These are phyloP conservation scores for Xylaria sp. DNA, from an alignment of 2,329 filamentous ascomycete species.

Conservation along the genomic window DNA sequence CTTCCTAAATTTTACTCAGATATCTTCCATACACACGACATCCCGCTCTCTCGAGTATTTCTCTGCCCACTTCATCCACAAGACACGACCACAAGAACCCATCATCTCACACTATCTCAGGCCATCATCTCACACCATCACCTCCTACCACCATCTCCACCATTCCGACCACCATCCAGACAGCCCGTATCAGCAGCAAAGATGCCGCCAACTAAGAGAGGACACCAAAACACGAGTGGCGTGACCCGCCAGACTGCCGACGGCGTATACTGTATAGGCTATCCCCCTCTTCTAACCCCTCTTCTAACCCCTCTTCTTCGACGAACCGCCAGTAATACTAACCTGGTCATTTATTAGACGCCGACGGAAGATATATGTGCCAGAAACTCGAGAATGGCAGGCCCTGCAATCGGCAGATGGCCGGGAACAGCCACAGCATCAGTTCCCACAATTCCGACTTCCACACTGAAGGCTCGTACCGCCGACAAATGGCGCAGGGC, in stretches of 20 bases:
- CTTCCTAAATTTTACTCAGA: background rate
- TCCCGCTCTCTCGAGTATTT: background rate
- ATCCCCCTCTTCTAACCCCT: background rate
- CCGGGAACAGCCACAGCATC: conserved; percentile 2
- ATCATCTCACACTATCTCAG: too few species aligned
- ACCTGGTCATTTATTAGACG: background rate
- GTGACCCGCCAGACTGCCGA: background rate
- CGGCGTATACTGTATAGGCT: conserved; percentile 22
- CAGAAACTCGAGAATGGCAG: conserved; percentile 4
- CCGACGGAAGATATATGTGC: conserved; percentile 20
- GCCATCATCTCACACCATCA: too few species aligned
- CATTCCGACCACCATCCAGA: background rate
- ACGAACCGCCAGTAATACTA: background rate
- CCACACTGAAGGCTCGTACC: conserved; percentile 12
- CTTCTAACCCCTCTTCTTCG: background rate
- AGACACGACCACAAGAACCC: background rate
- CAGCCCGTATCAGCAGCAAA: background rate
- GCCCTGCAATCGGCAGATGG: conserved; percentile 13
- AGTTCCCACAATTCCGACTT: conserved; percentile 20
- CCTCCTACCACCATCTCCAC: too few species aligned
- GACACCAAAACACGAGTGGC: conserved; percentile 11
- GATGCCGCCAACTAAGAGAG: conserved; percentile 15
- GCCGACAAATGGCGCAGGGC: background rate
- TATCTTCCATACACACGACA: too few species aligned
- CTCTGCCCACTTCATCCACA: background rate